These are phyloP conservation scores for Solanum paucissectum DNA, from an alignment of 257 asterid genomes.

Conservation along the genomic window DNA sequence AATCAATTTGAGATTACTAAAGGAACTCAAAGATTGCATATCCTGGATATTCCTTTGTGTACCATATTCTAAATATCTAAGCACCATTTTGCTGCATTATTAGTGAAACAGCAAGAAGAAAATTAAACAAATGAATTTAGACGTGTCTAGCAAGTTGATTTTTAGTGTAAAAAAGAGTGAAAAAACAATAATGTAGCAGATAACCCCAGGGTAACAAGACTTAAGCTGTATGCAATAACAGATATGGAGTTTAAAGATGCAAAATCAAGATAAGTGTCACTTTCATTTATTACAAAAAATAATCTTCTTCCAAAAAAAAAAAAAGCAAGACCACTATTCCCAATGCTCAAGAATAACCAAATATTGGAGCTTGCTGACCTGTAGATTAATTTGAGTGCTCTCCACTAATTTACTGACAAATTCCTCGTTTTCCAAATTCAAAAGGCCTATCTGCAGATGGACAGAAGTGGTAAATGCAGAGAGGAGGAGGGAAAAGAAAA, in stretches of 20 bases:
- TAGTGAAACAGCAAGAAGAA: not conserved
- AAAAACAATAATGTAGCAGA: not conserved
- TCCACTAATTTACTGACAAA: constrained; percentile 63
- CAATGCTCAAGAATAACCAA: not conserved
- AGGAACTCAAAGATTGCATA: not conserved
- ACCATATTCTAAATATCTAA: not conserved
- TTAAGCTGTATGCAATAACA: not conserved
- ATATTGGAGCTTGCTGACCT: constrained; percentile 40
- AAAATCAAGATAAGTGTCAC: not conserved
- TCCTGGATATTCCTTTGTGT: not conserved
- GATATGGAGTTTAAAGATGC: not conserved
- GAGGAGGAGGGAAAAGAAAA: not conserved
- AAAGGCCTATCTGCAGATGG: constrained; percentile 63
- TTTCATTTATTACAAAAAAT: not conserved
- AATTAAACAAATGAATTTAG: not conserved
- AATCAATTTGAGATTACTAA: not conserved
- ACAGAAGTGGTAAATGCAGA: not conserved
- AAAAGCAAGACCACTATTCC: not conserved
- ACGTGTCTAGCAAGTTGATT: not conserved
- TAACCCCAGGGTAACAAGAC: not conserved
- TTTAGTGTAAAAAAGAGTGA: not conserved
- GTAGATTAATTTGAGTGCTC: constrained; percentile 52
- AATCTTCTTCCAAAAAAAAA: not conserved
- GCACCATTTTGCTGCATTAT: not conserved
- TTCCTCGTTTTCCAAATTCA: constrained; percentile 93